phyloP scores from a whole-genome alignment of 768 basidiomycete genomes.

The Lepiota brunneoincarnata region DNA sequence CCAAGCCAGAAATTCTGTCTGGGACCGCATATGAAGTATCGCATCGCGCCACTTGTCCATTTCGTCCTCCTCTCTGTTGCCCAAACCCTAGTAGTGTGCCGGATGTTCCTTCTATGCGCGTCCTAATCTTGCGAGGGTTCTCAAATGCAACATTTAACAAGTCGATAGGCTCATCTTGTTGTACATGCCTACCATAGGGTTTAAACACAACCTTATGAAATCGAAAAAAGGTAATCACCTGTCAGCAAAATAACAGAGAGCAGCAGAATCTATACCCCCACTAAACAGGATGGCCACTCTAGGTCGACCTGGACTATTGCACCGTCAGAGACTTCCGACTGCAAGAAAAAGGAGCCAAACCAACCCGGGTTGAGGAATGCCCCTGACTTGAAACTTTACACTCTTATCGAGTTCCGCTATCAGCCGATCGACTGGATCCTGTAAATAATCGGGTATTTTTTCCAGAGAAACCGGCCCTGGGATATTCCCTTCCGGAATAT shows the following conservation, averaged over 20 bases:
- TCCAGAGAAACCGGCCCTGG: slow-evolving; percentile 35
- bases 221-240: slow-evolving; percentile 38
- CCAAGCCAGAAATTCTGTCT: slow-evolving; percentile 79
- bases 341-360: slow-evolving; percentile 13
- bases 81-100: slow-evolving; percentile 24
- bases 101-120: slow-evolving; percentile 43
- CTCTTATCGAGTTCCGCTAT: slow-evolving; percentile 59
- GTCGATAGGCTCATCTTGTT: slow-evolving; percentile 81
- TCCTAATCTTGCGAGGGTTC: slow-evolving; percentile 77
- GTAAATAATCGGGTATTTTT: slow-evolving; percentile 41
- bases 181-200: slow-evolving; percentile 54
- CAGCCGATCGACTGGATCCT: slow-evolving; percentile 44
- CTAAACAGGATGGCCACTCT: slow-evolving; percentile 89
- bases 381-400: slow-evolving; percentile 61
- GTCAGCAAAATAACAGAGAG: slow-evolving; percentile 79
- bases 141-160: slow-evolving; percentile 94
- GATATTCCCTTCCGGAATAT: slow-evolving; percentile 42
- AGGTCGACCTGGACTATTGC: slow-evolving; percentile 23
- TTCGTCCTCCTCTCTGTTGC: slow-evolving; percentile 17
- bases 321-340: not conserved
- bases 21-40: slow-evolving; percentile 70
- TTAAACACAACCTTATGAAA: slow-evolving; percentile 1
- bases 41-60: slow-evolving; percentile 11
- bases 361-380: slow-evolving; percentile 57
- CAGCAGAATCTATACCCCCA: slow-evolving; percentile 92